Conservation (phyloP, 2,329 filamentous ascomycete species). For the Xylaria digitata region DNA sequence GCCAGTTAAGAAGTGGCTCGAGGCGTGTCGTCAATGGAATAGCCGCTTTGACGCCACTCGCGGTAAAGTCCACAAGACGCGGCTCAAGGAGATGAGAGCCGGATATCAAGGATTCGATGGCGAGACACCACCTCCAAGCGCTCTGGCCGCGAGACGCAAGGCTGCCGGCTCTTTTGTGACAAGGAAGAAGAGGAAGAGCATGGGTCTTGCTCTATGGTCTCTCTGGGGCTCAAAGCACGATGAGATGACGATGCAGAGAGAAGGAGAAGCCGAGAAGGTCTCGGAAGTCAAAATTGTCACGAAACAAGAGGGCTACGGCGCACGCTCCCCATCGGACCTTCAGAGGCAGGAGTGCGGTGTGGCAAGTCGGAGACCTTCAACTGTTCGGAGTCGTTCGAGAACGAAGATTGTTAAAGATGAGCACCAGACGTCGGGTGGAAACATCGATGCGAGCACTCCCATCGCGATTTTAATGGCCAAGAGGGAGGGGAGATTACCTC, state of each 20-base stretch:
- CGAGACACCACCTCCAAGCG: conserved; percentile 85
- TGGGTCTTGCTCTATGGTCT: conserved; percentile 81
- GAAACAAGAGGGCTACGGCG: conserved; percentile 57
- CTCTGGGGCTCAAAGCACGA: conserved; percentile 92
- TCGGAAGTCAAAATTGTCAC: conserved; percentile 52
- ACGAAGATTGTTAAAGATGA: conserved; percentile 63
- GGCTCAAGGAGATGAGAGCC: conserved; percentile 76
- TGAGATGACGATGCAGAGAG: conserved; percentile 73
- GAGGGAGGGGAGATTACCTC: conserved; percentile 54
- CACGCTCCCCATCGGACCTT: conserved; percentile 56
- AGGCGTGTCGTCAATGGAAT: conserved; percentile 78
- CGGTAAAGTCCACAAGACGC: conserved; percentile 76
- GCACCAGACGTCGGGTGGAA: conserved; percentile 54
- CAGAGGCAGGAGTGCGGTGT: conserved; percentile 52
- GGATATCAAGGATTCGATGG: conserved; percentile 78
- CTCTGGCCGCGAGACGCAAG: conserved; percentile 77
- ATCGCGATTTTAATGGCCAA: conserved; percentile 58
- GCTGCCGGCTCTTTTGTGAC: conserved; percentile 60
- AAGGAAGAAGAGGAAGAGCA: conserved; percentile 72
- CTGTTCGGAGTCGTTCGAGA: conserved; percentile 56
- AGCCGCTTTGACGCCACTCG: conserved; percentile 75
- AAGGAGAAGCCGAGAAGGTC: conserved; percentile 62
- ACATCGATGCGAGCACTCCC: conserved; percentile 55
- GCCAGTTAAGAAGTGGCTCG: conserved; percentile 86
- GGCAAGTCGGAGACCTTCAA: conserved; percentile 39